These are phyloP conservation scores for Arabis hirsuta DNA, from an alignment of 345 rosid species.

Conservation along the genomic window DNA sequence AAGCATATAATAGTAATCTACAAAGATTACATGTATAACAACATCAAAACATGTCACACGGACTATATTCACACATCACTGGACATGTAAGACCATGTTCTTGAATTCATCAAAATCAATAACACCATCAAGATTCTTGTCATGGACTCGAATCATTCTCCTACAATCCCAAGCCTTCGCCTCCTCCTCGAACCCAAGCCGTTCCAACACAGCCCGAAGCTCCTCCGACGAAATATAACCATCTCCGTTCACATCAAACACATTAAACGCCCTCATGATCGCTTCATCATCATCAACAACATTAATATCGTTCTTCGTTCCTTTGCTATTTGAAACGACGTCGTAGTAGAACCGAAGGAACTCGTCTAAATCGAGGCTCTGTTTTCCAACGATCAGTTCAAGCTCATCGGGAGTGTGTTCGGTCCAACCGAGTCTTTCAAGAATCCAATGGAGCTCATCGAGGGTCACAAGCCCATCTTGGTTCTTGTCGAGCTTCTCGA, in stretches of 20 bases:
- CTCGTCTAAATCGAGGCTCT: conserved; percentile 58
- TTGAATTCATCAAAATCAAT: conserved; percentile 85
- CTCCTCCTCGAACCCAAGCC: conserved; percentile 73
- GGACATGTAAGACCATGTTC: conserved; percentile 62
- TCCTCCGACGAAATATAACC: conserved; percentile 77
- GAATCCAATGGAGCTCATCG: conserved; percentile 77
- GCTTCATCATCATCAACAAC: conserved; percentile 30
- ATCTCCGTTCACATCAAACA: conserved; percentile 74
- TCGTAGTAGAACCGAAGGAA: conserved; percentile 62
- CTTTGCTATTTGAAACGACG: conserved; percentile 41
- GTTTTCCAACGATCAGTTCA: conserved; percentile 62
- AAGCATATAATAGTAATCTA: background rate
- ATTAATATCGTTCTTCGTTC: background rate
- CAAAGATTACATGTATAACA: conserved; percentile 6
- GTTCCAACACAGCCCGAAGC: conserved; percentile 61
- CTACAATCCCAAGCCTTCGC: conserved; percentile 56
- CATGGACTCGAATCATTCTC: conserved; percentile 66
- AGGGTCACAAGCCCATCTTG: conserved; percentile 65
- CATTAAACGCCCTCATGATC: conserved; percentile 61
- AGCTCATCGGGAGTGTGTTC: conserved; percentile 52
- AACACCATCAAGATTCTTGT: conserved; percentile 70
- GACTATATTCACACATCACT: conserved; percentile 24
- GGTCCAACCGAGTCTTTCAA: conserved; percentile 54
- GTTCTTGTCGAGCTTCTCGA: conserved; percentile 71
- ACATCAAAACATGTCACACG: conserved; percentile 19